Evolutionary conservation across 1,284 basidiomycete genomes (phyloP).

Genomic region (Malassezia arunalokei): DNA sequence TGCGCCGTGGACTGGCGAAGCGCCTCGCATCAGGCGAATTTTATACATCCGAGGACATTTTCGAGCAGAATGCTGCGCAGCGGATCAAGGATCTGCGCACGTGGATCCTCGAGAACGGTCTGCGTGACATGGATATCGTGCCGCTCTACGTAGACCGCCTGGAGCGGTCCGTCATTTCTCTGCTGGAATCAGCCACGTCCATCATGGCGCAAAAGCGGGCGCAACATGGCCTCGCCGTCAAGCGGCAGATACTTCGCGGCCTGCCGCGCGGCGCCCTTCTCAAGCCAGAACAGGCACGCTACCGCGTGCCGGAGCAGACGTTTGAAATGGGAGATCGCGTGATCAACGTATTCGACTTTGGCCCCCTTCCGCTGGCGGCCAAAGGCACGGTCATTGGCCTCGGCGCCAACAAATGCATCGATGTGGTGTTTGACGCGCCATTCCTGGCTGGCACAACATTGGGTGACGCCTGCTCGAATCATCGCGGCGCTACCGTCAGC

Average conservation of each 20-base stretch:
- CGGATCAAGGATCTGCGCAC: constrained; percentile 64
- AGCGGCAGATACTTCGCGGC: constrained; percentile 75
- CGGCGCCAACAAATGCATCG: constrained; percentile 60
- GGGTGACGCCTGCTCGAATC: constrained; percentile 51
- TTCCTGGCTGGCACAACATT: constrained; percentile 87
- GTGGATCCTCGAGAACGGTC: constrained; percentile 77
- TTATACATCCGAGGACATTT: constrained; percentile 61
- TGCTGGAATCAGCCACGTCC: constrained; percentile 61
- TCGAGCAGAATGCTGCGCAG: constrained; percentile 55
- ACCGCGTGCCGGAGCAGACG: constrained; percentile 77
- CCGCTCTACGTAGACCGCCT: constrained; percentile 83
- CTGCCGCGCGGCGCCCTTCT: constrained; percentile 88
- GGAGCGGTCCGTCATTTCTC: constrained; percentile 53
- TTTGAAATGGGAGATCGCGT: constrained; percentile 90
- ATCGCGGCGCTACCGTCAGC: constrained; percentile 27
- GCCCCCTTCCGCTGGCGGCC: constrained; percentile 77
- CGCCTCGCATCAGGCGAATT: constrained; percentile 52
- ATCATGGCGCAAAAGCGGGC: constrained; percentile 48
- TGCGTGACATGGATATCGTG: constrained; percentile 81
- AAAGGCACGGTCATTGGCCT: constrained; percentile 90
- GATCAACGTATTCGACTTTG: constrained; percentile 80
- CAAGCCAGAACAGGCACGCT: constrained; percentile 80
- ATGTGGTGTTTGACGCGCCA: constrained; percentile 89
- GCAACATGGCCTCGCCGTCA: constrained; percentile 53
- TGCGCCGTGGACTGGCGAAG: constrained; percentile 22